phyloP scores from a whole-genome alignment of 2,329 filamentous ascomycete genomes.

The Exserohilum turcica region DNA sequence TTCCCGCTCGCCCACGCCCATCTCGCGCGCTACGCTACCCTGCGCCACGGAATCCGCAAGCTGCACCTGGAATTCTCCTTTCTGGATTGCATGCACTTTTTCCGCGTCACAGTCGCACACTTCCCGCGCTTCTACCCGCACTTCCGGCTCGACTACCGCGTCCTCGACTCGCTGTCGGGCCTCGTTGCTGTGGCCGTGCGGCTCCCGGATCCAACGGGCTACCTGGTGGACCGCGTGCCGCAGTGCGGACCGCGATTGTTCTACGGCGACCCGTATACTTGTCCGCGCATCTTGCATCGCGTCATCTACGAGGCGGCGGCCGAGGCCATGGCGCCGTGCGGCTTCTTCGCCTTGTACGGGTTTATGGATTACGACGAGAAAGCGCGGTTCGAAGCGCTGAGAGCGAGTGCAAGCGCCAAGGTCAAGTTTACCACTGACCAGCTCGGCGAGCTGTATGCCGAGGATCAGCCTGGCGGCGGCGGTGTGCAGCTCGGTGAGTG shows the following conservation, averaged over 20 bases:
- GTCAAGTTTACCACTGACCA: constrained; percentile 19
- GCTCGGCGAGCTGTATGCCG: constrained; percentile 19
- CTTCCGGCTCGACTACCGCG: constrained; percentile 13
- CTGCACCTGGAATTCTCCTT: constrained; percentile 28
- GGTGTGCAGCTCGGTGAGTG: constrained; percentile 20
- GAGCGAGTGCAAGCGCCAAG: not conserved
- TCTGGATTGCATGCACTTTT: constrained; percentile 30
- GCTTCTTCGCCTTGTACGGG: constrained; percentile 12
- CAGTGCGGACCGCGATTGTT: constrained; percentile 22
- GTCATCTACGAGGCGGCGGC: constrained; percentile 35
- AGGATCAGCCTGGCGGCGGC: constrained; percentile 19
- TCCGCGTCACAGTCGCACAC: constrained; percentile 25
- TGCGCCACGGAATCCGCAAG: constrained; percentile 34
- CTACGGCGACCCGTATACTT: constrained; percentile 20
- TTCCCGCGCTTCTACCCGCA: constrained; percentile 12
- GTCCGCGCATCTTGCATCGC: constrained; percentile 29
- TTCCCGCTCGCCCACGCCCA: constrained; percentile 31
- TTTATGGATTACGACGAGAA: constrained; percentile 33
- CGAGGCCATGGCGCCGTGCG: constrained; percentile 15
- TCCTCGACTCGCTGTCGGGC: no score
- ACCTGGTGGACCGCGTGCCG: constrained; percentile 8
- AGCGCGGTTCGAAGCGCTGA: constrained; percentile 10
- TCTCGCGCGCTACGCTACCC: constrained; percentile 29
- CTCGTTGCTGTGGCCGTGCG: constrained; percentile 29
- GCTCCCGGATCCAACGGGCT: constrained; percentile 19